These are phyloP conservation scores for Calonectria multiphialidica DNA, from an alignment of 2,329 filamentous ascomycete genomes.

Conservation along the genomic window DNA sequence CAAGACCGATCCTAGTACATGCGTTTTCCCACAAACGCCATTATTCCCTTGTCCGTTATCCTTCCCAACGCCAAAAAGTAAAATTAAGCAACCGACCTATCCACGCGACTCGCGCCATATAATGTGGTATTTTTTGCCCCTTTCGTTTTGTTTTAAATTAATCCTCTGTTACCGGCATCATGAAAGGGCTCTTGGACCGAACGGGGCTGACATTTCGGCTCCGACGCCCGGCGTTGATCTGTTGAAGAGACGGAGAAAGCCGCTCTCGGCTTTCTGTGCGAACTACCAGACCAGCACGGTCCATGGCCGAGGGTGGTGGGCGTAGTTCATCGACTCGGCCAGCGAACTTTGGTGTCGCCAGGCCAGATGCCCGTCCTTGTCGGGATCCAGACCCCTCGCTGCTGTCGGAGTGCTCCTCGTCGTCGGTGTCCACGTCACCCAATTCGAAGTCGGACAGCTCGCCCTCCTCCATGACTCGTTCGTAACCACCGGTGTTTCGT, in stretches of 20 bases:
- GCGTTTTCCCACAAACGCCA: conserved; percentile 32
- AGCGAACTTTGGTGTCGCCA: conserved; percentile 74
- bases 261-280: conserved; percentile 90
- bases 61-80: conserved; percentile 19
- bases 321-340: conserved; percentile 62
- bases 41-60: conserved; percentile 3
- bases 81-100: not conserved
- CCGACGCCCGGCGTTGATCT: conserved; percentile 68
- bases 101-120: not conserved
- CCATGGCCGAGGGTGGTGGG: conserved; percentile 60
- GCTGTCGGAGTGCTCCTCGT: conserved; percentile 74
- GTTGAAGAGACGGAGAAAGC: conserved; percentile 68
- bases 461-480: conserved; percentile 88
- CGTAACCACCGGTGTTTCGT: conserved; percentile 72
- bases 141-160: conserved; percentile 27
- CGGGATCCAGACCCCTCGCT: conserved; percentile 67
- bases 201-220: conserved; percentile 70
- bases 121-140: not conserved
- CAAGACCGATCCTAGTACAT: conserved; percentile 26
- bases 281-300: conserved; percentile 80
- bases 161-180: conserved; percentile 61
- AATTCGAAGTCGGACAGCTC: conserved; percentile 83
- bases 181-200: conserved; percentile 68
- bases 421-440: conserved; percentile 72
- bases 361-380: conserved; percentile 72